Conservation (phyloP, 768 basidiomycete genomes). For the Boletales sp. region DNA sequence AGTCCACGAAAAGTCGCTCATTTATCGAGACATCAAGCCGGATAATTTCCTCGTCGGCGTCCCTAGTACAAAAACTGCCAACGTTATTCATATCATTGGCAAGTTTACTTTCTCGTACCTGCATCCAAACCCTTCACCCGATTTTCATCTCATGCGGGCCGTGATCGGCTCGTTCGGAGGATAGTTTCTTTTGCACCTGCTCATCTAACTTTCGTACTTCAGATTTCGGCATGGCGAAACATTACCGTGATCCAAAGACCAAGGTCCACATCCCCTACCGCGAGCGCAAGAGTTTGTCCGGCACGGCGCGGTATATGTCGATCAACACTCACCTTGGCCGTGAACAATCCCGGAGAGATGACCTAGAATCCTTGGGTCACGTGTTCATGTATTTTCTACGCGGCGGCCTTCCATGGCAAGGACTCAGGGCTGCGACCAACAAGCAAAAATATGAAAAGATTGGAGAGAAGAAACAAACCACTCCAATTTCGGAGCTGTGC, state of each 20-base stretch:
- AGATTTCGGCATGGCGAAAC: constrained; percentile 99
- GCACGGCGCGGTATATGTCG: constrained; percentile 98
- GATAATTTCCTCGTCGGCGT: constrained; percentile 99
- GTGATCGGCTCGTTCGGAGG: not conserved
- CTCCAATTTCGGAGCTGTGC: constrained; percentile 86
- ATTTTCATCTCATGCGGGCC: not conserved
- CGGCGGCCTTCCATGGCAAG: constrained; percentile 97
- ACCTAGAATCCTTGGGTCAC: constrained; percentile 94
- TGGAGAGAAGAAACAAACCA: constrained; percentile 97
- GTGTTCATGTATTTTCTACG: constrained; percentile 99
- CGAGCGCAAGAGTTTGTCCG: constrained; percentile 93
- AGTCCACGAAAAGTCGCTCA: constrained; percentile 97
- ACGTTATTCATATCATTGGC: constrained; percentile 86
- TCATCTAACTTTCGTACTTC: constrained; percentile 12
- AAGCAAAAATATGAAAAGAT: constrained; percentile 99
- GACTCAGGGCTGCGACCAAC: constrained; percentile 95
- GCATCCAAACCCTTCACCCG: not conserved
- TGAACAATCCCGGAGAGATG: constrained; percentile 92
- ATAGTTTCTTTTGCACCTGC: not conserved
- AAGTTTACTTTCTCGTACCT: constrained; percentile 26
- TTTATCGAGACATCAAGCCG: constrained; percentile 98
- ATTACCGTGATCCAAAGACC: constrained; percentile 97
- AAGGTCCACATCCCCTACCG: constrained; percentile 99
- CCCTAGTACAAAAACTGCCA: constrained; percentile 85
- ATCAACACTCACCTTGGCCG: constrained; percentile 99